A percentile compares a stretch with the other conserved stretches of the same genome.
Evolutionary conservation across 441 rosid species (phyloP).

Genomic region (Biscutella laevigata): DNA sequence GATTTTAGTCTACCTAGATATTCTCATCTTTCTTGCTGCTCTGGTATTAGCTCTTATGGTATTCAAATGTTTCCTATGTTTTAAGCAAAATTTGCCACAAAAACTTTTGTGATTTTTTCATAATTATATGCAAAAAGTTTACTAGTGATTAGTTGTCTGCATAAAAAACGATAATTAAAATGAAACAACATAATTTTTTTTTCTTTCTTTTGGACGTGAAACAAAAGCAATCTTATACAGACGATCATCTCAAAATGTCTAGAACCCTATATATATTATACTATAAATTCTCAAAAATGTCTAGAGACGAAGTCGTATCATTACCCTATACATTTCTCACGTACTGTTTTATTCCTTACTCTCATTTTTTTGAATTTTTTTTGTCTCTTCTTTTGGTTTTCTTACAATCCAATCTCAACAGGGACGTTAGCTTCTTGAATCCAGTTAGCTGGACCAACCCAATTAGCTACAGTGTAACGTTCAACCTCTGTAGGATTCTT

Average conservation of each 20-base stretch:
- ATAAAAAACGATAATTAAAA: background rate
- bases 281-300: constrained; percentile 8
- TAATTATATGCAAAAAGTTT: too few species aligned
- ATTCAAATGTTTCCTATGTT: too few species aligned
- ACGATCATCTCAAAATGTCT: constrained; percentile 22
- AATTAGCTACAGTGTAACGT: constrained; percentile 27
- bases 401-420: constrained; percentile 24
- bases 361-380: too few species aligned
- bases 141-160: too few species aligned
- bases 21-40: too few species aligned
- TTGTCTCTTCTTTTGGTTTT: background rate
- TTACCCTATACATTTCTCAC: constrained; percentile 8
- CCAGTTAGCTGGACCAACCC: constrained; percentile 30
- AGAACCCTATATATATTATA: constrained; percentile 16
- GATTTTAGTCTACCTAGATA: too few species aligned
- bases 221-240: constrained; percentile 19
- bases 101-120: too few species aligned
- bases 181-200: background rate
- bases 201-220: constrained; percentile 10
- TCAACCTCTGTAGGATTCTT: constrained; percentile 28
- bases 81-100: too few species aligned
- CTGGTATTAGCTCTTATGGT: too few species aligned
- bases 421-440: constrained; percentile 32
- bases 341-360: constrained; percentile 16
- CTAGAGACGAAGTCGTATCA: constrained; percentile 18